These are phyloP conservation scores for Termitomyces eurrhizus DNA, from an alignment of 768 basidiomycete genomes.

Conservation along the genomic window DNA sequence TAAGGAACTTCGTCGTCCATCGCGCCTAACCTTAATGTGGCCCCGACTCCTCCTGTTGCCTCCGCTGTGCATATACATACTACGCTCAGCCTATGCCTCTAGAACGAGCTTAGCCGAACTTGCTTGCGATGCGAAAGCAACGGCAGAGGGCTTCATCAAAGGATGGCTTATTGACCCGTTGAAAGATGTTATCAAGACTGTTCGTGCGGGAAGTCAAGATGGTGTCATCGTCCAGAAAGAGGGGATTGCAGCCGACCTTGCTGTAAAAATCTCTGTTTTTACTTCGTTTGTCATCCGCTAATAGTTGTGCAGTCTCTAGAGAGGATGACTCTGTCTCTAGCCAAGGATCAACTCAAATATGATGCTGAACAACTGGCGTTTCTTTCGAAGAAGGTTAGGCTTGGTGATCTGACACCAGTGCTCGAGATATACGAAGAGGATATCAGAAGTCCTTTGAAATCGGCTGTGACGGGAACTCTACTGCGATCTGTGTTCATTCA, in stretches of 20 bases:
- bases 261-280: conserved; percentile 43
- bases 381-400: conserved; percentile 60
- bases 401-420: conserved; percentile 85
- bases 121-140: conserved; percentile 58
- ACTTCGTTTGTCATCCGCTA: background rate
- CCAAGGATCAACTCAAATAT: conserved; percentile 74
- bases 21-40: conserved; percentile 70
- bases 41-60: conserved; percentile 78
- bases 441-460: conserved; percentile 82
- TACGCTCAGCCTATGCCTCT: conserved; percentile 52
- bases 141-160: conserved; percentile 65
- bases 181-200: conserved; percentile 76
- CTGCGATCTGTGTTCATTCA: conserved; percentile 87
- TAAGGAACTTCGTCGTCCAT: conserved; percentile 58
- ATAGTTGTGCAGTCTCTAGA: conserved; percentile 66
- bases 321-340: conserved; percentile 86
- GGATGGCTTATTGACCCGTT: conserved; percentile 88
- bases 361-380: conserved; percentile 56
- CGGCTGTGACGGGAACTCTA: conserved; percentile 75
- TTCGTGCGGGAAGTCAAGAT: conserved; percentile 75
- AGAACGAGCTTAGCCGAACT: conserved; percentile 55
- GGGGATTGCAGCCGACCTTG: conserved; percentile 81
- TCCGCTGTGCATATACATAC: conserved; percentile 52
- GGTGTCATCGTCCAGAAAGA: conserved; percentile 75
- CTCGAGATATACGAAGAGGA: conserved; percentile 89